Evolutionary conservation across 257 asterid genomes (phyloP), one percentile per base, ranked within the genome.

Genomic region (Salvia rosmarinus): DNA sequence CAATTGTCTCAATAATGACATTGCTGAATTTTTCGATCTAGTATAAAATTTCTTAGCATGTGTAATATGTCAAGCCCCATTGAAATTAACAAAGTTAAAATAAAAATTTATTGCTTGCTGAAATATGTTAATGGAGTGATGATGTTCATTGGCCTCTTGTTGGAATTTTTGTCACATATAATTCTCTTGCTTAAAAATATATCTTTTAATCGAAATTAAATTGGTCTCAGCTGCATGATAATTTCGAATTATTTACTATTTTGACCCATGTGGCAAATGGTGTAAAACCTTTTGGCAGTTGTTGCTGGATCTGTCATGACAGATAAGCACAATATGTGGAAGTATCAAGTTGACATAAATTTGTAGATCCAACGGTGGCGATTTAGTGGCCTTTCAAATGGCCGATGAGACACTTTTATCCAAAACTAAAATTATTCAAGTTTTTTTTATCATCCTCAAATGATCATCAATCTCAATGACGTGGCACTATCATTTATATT

Each of bases 251-350:
- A 58, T 59, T 60, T 39, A 43, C 30, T 6, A 11, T 39, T 20
- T 65, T 50, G 72, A 43, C 30, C 43, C 76, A 58, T 64, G 77
- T 71, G 78, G 70, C 50, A 35, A 39, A 62, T 64, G 70, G 60
- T 42, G 2, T 64, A 58, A 79, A 10, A 52, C 2, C 63, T 72
- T n/a, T 46, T 58, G 75, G 51, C 23, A 34, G 30, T 17, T 58
- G 68, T 52, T 35, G 78, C 6, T 68, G 32, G 66, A 70, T 42
- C 75, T 67, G 72, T 42, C 64, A 3, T 6, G 74, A 69, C 81
- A 80, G 79, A 55, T 80, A 25, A 73, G 84, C 79, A 63, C 60
- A 65, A 69, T 50, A 67, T 34, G 78, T 71, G 73, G 58, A 60
- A 40, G 32, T 2, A 64, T 70, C 72, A 13, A 42, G 2, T 7